Conservation (phyloP, 1,284 basidiomycete species). For the Malassezia sp. region DNA sequence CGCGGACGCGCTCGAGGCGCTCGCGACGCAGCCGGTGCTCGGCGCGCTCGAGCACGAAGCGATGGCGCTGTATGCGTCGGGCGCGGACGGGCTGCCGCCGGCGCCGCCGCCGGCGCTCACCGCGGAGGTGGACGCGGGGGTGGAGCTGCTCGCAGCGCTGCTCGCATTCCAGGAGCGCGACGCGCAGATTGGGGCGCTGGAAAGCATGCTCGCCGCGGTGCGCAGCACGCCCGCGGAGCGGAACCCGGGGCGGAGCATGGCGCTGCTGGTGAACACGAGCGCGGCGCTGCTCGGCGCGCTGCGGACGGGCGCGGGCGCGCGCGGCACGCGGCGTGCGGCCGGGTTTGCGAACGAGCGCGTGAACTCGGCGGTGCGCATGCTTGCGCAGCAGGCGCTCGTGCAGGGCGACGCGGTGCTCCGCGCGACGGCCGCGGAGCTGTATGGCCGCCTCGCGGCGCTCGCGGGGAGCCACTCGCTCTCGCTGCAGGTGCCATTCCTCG, state of each 20-base stretch:
- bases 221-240: slow-evolving; percentile 71
- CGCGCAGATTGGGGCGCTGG: slow-evolving; percentile 59
- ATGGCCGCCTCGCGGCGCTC: slow-evolving; percentile 74
- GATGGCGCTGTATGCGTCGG: slow-evolving; percentile 55
- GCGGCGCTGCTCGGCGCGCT: slow-evolving; percentile 70
- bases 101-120: slow-evolving; percentile 65
- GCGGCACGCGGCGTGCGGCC: slow-evolving; percentile 20
- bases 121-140: slow-evolving; percentile 74
- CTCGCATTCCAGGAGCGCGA: slow-evolving; percentile 67
- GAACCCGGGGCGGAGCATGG: slow-evolving; percentile 77
- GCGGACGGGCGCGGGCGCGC: slow-evolving; percentile 44
- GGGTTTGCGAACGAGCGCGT: slow-evolving; percentile 56
- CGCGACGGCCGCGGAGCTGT: slow-evolving; percentile 71
- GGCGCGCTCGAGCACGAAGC: slow-evolving; percentile 78
- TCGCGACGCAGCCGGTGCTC: slow-evolving; percentile 69
- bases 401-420: slow-evolving; percentile 70
- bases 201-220: slow-evolving; percentile 55
- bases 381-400: slow-evolving; percentile 73
- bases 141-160: slow-evolving; percentile 67
- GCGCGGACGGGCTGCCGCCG: slow-evolving; percentile 48
- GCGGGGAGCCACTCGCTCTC: slow-evolving; percentile 77
- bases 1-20: slow-evolving; percentile 54
- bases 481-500: slow-evolving; percentile 75
- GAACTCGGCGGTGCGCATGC: slow-evolving; percentile 58
- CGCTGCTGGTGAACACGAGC: slow-evolving; percentile 69